Conservation (phyloP, 176 grass and related monocot genomes). For the Cocos nucifera region DNA sequence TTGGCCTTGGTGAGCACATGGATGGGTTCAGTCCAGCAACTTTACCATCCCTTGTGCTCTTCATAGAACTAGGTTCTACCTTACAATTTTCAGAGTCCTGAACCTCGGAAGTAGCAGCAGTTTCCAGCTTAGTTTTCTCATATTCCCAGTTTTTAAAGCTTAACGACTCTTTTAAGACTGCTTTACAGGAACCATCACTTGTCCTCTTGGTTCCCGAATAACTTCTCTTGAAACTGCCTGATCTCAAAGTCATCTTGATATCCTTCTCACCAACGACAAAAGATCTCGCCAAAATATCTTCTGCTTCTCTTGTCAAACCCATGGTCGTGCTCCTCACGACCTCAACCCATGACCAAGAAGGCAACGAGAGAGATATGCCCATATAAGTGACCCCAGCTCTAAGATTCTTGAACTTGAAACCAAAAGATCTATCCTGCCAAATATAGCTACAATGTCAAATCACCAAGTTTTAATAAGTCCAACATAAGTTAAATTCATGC, state of each 20-base stretch:
- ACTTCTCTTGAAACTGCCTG: neutral
- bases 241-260: conserved; percentile 3
- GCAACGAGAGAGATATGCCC: conserved; percentile 30
- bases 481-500: too few species aligned
- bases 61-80: too few species aligned
- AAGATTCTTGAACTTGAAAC: too few species aligned
- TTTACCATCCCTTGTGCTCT: neutral
- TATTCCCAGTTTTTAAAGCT: conserved; percentile 56
- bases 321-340: conserved; percentile 24
- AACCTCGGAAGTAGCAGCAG: too few species aligned
- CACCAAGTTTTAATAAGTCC: too few species aligned
- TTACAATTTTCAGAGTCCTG: too few species aligned
- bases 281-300: neutral
- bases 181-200: conserved; percentile 1
- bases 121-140: too few species aligned
- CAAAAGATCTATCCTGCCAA: too few species aligned
- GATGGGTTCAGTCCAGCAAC: conserved; percentile 9
- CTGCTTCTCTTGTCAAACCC: conserved; percentile 14
- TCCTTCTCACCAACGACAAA: conserved; percentile 13
- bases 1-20: conserved; percentile 31
- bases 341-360: conserved; percentile 32
- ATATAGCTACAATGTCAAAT: too few species aligned
- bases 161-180: conserved; percentile 20
- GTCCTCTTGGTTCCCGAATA: neutral
- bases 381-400: conserved; percentile 25